Conservation (phyloP, 2,329 filamentous ascomycete genomes). For the Colletotrichum sansevieriae region DNA sequence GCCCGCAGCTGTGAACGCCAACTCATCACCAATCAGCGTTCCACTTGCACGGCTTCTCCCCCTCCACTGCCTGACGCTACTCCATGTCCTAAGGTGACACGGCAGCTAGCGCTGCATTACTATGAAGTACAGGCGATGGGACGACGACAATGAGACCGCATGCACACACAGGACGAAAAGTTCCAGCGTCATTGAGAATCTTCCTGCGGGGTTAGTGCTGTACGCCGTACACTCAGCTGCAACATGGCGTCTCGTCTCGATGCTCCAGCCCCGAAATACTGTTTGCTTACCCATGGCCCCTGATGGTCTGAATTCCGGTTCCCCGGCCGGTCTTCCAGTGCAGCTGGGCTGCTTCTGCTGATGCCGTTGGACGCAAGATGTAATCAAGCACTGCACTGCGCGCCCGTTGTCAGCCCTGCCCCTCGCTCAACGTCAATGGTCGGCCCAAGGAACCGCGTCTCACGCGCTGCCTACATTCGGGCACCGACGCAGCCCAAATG, state of each 20-base stretch:
- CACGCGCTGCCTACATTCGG: slow-evolving; percentile 30
- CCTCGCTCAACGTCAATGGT: slow-evolving; percentile 21
- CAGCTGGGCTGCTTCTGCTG: slow-evolving; percentile 10
- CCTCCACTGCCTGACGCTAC: slow-evolving; percentile 29
- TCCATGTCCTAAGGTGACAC: slow-evolving; percentile 31
- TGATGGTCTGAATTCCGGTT: slow-evolving; percentile 19
- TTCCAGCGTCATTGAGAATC: slow-evolving; percentile 14
- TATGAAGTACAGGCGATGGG: slow-evolving; percentile 13
- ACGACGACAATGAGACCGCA: slow-evolving; percentile 27
- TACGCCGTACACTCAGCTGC: slow-evolving; percentile 9
- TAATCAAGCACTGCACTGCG: slow-evolving; percentile 3
- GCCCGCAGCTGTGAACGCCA: slow-evolving; percentile 16
- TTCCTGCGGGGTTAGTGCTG: slow-evolving; percentile 11
- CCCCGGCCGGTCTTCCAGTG: slow-evolving; percentile 15
- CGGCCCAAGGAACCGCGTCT: slow-evolving; percentile 14
- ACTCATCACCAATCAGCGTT: slow-evolving; percentile 28
- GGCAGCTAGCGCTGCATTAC: slow-evolving; percentile 19
- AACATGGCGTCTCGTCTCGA: slow-evolving; percentile 9
- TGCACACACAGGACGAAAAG: slow-evolving; percentile 24
- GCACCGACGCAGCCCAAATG: slow-evolving; percentile 43
- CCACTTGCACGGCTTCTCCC: neutral
- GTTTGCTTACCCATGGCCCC: slow-evolving; percentile 8
- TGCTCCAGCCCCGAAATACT: slow-evolving; percentile 9
- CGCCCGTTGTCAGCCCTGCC: slow-evolving; percentile 25
- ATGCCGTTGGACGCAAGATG: slow-evolving; percentile 1